Percentiles rank a stretch among this genome's conserved stretches.
These are phyloP conservation scores for Aspergillus carlsbadensis DNA, from an alignment of 495 filamentous ascomycete species.

Conservation along the genomic window DNA sequence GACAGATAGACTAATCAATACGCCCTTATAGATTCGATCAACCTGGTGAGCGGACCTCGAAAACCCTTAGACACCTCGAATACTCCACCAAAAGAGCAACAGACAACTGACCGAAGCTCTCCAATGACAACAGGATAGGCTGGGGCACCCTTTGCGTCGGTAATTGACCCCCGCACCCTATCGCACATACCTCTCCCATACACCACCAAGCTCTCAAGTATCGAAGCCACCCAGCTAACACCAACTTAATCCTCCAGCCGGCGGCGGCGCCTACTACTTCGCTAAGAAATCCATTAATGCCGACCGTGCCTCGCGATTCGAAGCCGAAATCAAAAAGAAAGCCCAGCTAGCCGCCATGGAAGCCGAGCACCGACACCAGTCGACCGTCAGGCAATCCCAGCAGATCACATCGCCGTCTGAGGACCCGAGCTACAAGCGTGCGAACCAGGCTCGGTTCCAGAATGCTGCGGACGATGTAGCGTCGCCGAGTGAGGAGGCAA, in stretches of 20 bases:
- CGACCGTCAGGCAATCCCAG: constrained; percentile 4
- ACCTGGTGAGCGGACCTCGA: constrained; percentile 45
- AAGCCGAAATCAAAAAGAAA: constrained; percentile 64
- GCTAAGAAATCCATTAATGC: constrained; percentile 93
- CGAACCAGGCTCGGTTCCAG: constrained; percentile 34
- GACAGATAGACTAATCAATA: background rate
- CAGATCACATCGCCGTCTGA: constrained; percentile 24
- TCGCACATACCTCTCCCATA: background rate
- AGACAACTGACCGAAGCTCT: constrained; percentile 22
- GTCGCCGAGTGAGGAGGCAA: constrained; percentile 78
- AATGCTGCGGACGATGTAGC: constrained; percentile 55
- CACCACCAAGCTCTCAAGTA: background rate
- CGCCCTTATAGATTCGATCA: constrained; percentile 46
- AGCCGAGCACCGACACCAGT: constrained; percentile 43
- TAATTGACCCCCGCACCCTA: constrained; percentile 29
- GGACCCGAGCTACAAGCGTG: constrained; percentile 32
- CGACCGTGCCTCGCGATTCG: constrained; percentile 70
- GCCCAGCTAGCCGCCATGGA: constrained; percentile 60
- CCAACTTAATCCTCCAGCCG: constrained; percentile 49
- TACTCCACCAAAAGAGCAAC: background rate
- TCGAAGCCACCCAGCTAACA: background rate
- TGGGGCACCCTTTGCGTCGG: constrained; percentile 84
- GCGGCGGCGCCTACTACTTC: constrained; percentile 93
- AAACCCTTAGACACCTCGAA: background rate
- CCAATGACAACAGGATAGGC: constrained; percentile 60